Base-by-base conservation (phyloP, 805 yeast genomes). In the Brettanomyces naardenensis region DNA sequence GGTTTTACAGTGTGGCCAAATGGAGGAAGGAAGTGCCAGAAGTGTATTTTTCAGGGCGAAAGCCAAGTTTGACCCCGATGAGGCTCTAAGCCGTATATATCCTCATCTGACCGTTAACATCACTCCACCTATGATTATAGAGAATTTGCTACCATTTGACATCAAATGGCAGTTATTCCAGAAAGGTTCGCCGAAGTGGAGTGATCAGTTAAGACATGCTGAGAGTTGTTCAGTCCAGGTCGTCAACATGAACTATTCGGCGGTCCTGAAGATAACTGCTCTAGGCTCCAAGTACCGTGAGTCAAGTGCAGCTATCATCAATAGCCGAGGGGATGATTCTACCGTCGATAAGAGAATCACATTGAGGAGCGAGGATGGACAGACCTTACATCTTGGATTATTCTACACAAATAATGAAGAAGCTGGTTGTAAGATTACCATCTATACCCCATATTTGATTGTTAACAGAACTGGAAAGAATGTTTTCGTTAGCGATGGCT, bases 381-480 rank as follows among this genome's bases (percentile, higher is more conserved):
- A 85, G 48, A 54, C 65, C 15, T 62, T 92, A 35, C 69, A 71
- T 37, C 62, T 92, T 28, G 67, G 69, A 15, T 63, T 92, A 5
- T 79, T 77, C 42, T 90, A 88, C 54, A 68, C 71, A 33, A 65
- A 64, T 17, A 61, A 66, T 17, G 68, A 65, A 10, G 66, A 68
- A 0, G 69, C 81, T 3, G 84, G 87, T 22, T 64, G 78, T 44
- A 72, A 75, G 44, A 71, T 87, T 2, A 71, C 73, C 10, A 66
- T 92, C n/a, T 87, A 76, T 52, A 66, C 95, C 0, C 97, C 97
- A 0, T 92, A 90, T 52, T 67, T 92, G 32, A 63, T 92, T 14
- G 64, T 89, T 44, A 94, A 92, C 58, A 68, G 83, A 49, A 86
- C 95, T 0, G 89, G 84, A 2, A 71, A 69, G 43, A 75, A 75